Conservation (phyloP, 1,284 basidiomycete genomes). For the Moesziomyces globuligerus region DNA sequence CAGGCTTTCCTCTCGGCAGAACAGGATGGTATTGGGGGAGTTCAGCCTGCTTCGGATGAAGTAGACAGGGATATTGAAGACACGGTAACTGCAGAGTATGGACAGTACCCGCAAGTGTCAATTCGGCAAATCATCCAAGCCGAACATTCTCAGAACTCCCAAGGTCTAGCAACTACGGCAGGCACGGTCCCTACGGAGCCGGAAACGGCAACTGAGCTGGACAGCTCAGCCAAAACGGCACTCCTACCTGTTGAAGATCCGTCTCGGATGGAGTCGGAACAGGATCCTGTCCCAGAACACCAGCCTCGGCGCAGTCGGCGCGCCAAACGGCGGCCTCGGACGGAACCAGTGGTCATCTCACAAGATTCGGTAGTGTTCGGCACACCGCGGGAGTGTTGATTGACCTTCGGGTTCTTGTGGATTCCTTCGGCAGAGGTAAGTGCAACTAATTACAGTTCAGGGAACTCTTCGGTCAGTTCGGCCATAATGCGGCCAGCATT, state of each 20-base stretch:
- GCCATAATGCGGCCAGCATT: neutral
- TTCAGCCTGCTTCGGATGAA: neutral
- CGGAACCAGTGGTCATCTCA: too few relatives aligned
- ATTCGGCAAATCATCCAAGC: neutral
- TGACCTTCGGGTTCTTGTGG: constrained; percentile 4
- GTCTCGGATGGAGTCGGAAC: neutral
- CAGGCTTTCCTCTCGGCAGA: neutral
- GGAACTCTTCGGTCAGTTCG: neutral
- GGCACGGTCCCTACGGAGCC: too few relatives aligned
- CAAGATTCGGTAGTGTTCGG: neutral
- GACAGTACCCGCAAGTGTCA: neutral
- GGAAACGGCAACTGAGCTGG: too few relatives aligned
- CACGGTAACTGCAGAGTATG: neutral
- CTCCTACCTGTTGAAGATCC: neutral
- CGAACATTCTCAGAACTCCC: neutral
- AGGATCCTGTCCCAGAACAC: neutral
- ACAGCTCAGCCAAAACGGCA: neutral
- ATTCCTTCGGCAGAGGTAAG: neutral
- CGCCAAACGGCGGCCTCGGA: neutral
- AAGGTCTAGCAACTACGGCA: neutral
- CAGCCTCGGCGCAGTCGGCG: neutral
- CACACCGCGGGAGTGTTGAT: neutral
- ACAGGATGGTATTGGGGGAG: neutral
- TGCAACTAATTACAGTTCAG: neutral
- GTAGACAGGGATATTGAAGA: neutral